Conservation (phyloP, 768 basidiomycete genomes). For the Tricholoma sp. region DNA sequence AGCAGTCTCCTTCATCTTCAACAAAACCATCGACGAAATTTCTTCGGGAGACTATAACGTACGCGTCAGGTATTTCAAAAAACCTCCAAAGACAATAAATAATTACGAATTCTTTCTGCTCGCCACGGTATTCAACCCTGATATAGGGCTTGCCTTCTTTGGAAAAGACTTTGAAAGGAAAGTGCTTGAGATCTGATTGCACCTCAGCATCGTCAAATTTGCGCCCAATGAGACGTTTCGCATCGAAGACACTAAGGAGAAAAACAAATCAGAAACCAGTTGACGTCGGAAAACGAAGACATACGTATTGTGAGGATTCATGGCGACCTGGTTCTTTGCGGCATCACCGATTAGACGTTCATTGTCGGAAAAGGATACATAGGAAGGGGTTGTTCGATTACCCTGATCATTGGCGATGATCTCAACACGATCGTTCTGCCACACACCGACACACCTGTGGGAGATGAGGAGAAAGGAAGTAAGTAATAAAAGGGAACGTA, state of each 20-base stretch:
- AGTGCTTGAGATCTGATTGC: constrained; percentile 81
- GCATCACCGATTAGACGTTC: constrained; percentile 99
- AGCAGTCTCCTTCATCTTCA: constrained; percentile 98
- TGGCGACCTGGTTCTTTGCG: constrained; percentile 97
- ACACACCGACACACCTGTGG: constrained; percentile 93
- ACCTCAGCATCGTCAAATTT: constrained; percentile 85
- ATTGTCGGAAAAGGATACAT: constrained; percentile 90
- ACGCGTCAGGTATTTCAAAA: constrained; percentile 17
- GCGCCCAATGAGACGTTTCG: constrained; percentile 96
- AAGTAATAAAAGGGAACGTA: constrained; percentile 31
- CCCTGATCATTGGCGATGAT: constrained; percentile 96
- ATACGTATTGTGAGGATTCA: constrained; percentile 94
- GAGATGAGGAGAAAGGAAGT: constrained; percentile 7
- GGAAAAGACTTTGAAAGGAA: constrained; percentile 89
- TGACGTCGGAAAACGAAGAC: constrained; percentile 14
- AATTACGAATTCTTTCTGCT: constrained; percentile 89
- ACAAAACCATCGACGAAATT: constrained; percentile 95
- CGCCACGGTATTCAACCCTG: constrained; percentile 86
- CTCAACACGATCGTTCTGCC: constrained; percentile 99
- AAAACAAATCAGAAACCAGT: constrained; percentile 4
- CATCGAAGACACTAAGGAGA: constrained; percentile 80
- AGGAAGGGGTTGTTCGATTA: constrained; percentile 93
- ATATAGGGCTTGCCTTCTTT: constrained; percentile 88
- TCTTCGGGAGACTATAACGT: constrained; percentile 80
- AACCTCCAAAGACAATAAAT: background rate